Conservation (phyloP, 371 early-diverging fungal species). For the Actinomortierella ambigua region DNA sequence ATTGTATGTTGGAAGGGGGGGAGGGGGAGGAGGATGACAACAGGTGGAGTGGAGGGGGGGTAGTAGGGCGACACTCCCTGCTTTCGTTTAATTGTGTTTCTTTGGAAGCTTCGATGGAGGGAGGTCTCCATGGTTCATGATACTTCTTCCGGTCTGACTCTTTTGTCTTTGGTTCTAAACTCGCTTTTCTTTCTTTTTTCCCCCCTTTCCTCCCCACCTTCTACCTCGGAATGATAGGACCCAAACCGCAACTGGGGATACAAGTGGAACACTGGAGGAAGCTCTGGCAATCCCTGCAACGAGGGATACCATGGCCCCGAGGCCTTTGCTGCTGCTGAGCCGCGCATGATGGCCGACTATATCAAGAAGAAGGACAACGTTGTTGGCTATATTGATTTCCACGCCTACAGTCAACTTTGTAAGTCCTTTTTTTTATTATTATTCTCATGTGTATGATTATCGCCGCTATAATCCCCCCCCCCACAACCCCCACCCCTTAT, state of each 20-base stretch:
- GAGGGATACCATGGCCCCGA: slow-evolving; percentile 50
- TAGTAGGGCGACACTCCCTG: too few species aligned
- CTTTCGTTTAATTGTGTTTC: too few species aligned
- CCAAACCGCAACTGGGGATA: slow-evolving; percentile 51
- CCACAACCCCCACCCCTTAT: neutral
- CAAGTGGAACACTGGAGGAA: slow-evolving; percentile 40
- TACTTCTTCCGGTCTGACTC: too few species aligned
- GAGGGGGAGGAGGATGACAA: too few species aligned
- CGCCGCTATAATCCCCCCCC: too few species aligned
- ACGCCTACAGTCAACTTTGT: slow-evolving; percentile 62
- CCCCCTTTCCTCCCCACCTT: too few species aligned
- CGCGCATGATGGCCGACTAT: slow-evolving; percentile 52
- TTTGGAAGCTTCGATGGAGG: too few species aligned
- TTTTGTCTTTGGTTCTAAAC: neutral
- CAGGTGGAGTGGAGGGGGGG: too few species aligned
- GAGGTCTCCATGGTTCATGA: too few species aligned
- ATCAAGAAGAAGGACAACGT: slow-evolving; percentile 38
- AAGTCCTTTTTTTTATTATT: slow-evolving; percentile 25
- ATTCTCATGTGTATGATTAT: too few species aligned
- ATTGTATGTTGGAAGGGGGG: slow-evolving; percentile 45
- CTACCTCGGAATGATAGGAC: too few species aligned
- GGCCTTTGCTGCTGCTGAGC: slow-evolving; percentile 49
- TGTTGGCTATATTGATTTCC: slow-evolving; percentile 58
- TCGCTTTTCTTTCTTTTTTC: too few species aligned
- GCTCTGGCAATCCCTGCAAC: slow-evolving; percentile 45